phyloP scores from a whole-genome alignment of 768 basidiomycete genomes.

The Trametes punicea region DNA sequence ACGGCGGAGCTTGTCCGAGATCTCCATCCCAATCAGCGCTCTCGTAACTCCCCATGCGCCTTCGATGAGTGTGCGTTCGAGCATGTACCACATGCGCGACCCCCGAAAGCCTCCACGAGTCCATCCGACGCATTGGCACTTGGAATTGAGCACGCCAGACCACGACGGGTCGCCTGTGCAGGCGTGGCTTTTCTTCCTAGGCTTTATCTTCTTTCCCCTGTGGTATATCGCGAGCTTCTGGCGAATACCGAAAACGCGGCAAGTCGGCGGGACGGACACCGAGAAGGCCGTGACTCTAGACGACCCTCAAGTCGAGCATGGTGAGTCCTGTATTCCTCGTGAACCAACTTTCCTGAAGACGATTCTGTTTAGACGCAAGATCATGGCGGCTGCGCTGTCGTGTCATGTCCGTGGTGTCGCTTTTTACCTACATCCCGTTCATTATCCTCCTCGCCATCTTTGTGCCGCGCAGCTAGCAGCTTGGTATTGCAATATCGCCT shows the following conservation, averaged over 20 bases:
- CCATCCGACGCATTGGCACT: slow-evolving; percentile 59
- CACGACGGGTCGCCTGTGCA: slow-evolving; percentile 52
- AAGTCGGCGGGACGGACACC: slow-evolving; percentile 48
- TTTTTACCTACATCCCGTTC: slow-evolving; percentile 78
- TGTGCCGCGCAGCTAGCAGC: slow-evolving; percentile 29
- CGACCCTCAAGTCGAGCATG: slow-evolving; percentile 76
- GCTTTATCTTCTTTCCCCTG: slow-evolving; percentile 59
- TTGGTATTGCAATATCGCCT: slow-evolving; percentile 2
- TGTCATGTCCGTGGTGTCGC: slow-evolving; percentile 61
- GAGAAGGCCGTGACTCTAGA: slow-evolving; percentile 74
- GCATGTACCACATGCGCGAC: slow-evolving; percentile 77
- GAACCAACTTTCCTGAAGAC: slow-evolving; percentile 1
- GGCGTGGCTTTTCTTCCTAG: slow-evolving; percentile 77
- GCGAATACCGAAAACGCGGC: slow-evolving; percentile 61
- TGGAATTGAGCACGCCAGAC: slow-evolving; percentile 54
- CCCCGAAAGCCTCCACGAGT: slow-evolving; percentile 62
- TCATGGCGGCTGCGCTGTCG: slow-evolving; percentile 77
- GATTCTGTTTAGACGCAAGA: slow-evolving; percentile 51
- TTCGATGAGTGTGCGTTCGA: slow-evolving; percentile 51
- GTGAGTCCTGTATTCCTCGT: slow-evolving; percentile 39
- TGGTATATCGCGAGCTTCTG: slow-evolving; percentile 61
- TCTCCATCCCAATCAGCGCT: slow-evolving; percentile 78
- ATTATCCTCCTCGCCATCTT: slow-evolving; percentile 71
- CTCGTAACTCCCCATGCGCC: slow-evolving; percentile 77
- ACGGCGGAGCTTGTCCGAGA: slow-evolving; percentile 55